Percentiles rank a stretch among this genome's conserved stretches.
phyloP scores from a whole-genome alignment of 176 grass and related monocot genomes.

The Metroxylon sagu region DNA sequence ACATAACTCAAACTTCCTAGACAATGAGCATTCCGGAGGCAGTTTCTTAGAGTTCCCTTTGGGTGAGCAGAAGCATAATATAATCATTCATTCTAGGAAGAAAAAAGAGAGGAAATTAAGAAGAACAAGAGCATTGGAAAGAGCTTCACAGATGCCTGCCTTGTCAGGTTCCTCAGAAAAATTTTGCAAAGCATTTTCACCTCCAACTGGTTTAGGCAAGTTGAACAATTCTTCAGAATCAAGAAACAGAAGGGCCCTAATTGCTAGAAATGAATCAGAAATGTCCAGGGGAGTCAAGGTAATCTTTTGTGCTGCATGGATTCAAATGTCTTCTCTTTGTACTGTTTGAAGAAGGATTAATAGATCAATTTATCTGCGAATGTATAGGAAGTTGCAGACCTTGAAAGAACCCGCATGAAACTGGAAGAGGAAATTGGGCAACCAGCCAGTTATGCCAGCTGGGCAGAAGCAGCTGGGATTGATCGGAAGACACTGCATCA shows the following conservation, averaged over 20 bases:
- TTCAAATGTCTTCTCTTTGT: constrained; percentile 1
- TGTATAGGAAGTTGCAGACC: constrained; percentile 51
- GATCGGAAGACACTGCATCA: constrained; percentile 38
- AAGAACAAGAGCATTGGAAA: constrained; percentile 41
- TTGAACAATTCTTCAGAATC: constrained; percentile 10
- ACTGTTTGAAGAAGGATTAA: neutral
- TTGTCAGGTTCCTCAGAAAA: constrained; percentile 14
- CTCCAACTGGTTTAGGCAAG: constrained; percentile 31
- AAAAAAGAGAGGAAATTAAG: constrained; percentile 57
- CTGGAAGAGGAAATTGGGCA: constrained; percentile 38
- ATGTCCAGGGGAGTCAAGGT: constrained; percentile 71
- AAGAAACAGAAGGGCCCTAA: constrained; percentile 16
- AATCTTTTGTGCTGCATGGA: neutral
- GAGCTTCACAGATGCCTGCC: constrained; percentile 3
- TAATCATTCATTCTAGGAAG: constrained; percentile 46
- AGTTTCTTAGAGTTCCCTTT: constrained; percentile 12
- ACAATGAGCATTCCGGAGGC: constrained; percentile 8
- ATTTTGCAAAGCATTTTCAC: constrained; percentile 12
- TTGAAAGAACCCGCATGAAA: constrained; percentile 52
- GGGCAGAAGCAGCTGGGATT: constrained; percentile 70
- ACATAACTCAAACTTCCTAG: constrained; percentile 18
- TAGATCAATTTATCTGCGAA: constrained; percentile 8
- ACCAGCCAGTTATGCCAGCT: constrained; percentile 37
- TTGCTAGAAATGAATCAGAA: constrained; percentile 44
- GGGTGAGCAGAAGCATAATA: constrained; percentile 15